Conservation (phyloP, 2,329 filamentous ascomycete genomes). For the Alternaria novae-zelandiae region DNA sequence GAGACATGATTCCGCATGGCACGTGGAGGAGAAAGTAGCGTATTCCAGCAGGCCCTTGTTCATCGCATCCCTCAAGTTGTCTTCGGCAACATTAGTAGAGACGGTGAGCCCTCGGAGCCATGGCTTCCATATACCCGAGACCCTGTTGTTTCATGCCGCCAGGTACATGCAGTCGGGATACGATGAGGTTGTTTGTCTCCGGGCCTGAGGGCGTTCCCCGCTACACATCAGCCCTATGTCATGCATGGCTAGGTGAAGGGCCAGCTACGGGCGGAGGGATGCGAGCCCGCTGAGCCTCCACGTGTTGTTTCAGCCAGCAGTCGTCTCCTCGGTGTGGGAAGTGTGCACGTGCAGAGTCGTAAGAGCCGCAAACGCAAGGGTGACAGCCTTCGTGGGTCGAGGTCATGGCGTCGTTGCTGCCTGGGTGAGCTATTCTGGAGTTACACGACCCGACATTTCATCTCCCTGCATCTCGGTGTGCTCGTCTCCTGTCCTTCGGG, state of each 20-base stretch:
- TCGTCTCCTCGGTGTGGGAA: background rate
- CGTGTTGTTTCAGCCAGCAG: constrained; percentile 7
- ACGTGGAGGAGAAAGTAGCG: background rate
- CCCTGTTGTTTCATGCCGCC: background rate
- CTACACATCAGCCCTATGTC: background rate
- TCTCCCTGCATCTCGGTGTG: background rate
- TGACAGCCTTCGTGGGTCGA: background rate
- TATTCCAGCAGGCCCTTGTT: background rate
- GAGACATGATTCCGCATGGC: background rate
- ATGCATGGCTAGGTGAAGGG: background rate
- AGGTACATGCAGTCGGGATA: background rate
- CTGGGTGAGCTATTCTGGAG: background rate
- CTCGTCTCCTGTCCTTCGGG: background rate
- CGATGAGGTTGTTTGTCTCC: background rate
- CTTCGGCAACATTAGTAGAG: background rate
- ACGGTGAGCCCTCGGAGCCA: background rate
- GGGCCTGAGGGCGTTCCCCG: background rate
- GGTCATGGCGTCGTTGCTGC: background rate
- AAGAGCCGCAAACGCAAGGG: background rate
- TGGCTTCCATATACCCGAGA: background rate
- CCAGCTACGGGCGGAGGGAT: background rate
- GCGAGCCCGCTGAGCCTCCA: constrained; percentile 7
- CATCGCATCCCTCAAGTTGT: background rate
- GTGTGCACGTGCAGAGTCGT: background rate
- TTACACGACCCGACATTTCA: background rate